Evolutionary conservation across 139 green algal species (phyloP), one percentile per base, ranked within the genome.

Genomic region (Microglena sp.): DNA sequence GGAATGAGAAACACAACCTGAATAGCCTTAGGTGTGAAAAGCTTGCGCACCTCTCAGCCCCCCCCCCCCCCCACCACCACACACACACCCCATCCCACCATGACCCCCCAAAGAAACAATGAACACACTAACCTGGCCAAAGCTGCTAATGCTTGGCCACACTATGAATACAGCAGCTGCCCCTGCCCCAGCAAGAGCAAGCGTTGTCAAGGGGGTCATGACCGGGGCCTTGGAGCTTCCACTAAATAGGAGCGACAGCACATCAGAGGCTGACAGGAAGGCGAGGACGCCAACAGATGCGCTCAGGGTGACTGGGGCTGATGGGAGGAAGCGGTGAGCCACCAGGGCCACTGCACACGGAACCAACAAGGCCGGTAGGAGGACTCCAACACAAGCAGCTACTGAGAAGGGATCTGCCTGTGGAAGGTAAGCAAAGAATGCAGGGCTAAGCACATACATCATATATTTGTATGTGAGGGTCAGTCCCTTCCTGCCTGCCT

Each of bases 331-430:
- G 11, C 5, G 3, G 8, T 33, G 28, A 4, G 71, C 44, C 21
- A 60, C 11, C 2, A 21, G 50, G 5, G 71, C 60, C 6, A 40
- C 60, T 0, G 55, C 40, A 2, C 2, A n/a, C 2, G 71, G 65
- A 36, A 34, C 53, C 28, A 67, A 22, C 31, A 67, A 43, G 3
- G 35, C 56, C 7, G 68, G 67, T 28, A 70, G 30, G 70, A 81
- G 64, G 2, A 66, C 29, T 3, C 64, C 18, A 24, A 73, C 53
- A 54, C 72, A 58, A 46, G 46, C 46, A 18, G 53, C 36, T 24
- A 69, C 18, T 5, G 33, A 26, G 22, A 60, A 57, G 11, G 44
- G 33, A 1, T 3, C 5, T 6, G 50, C 15, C 21, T 33, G 8
- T 40, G 29, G 43, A n/a, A n/a, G n/a, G n/a, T n/a, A n/a, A n/a